These are phyloP conservation scores for Lentinula raphanica DNA, from an alignment of 768 basidiomycete species.

Conservation along the genomic window DNA sequence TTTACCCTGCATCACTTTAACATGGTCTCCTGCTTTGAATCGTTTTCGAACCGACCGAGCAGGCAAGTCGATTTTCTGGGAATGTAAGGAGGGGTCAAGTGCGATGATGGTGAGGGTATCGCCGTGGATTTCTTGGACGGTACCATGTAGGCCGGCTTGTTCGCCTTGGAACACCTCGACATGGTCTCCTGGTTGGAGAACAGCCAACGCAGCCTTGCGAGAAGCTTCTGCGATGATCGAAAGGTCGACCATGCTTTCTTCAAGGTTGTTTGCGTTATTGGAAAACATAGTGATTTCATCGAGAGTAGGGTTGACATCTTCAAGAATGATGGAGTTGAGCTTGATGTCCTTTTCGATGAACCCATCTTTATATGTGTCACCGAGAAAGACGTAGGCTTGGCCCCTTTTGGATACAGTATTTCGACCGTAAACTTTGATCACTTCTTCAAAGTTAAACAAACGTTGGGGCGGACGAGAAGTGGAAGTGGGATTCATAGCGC, in stretches of 20 bases:
- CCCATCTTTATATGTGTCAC: constrained; percentile 91
- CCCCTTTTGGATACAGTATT: constrained; percentile 72
- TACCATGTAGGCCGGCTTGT: constrained; percentile 88
- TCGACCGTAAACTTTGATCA: constrained; percentile 77
- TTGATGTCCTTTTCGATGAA: constrained; percentile 97
- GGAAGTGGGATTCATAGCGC: no score
- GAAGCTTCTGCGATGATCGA: constrained; percentile 91
- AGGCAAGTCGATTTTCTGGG: constrained; percentile 75
- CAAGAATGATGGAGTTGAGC: constrained; percentile 66
- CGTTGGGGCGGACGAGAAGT: constrained; percentile 73
- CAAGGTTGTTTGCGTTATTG: constrained; percentile 21
- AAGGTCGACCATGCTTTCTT: constrained; percentile 73
- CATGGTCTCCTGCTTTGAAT: constrained; percentile 96
- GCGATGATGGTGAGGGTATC: constrained; percentile 86
- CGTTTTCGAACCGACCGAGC: constrained; percentile 88
- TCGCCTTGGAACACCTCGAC: constrained; percentile 98
- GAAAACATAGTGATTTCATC: constrained; percentile 95
- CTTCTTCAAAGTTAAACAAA: constrained; percentile 92
- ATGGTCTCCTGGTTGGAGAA: constrained; percentile 96
- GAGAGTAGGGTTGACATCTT: constrained; percentile 91
- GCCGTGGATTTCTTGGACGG: constrained; percentile 82
- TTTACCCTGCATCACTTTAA: constrained; percentile 95
- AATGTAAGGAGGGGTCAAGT: constrained; percentile 33
- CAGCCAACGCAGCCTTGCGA: constrained; percentile 83
- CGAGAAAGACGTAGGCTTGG: constrained; percentile 79